Evolutionary conservation across 805 yeast genomes (phyloP), one percentile per base, ranked within the genome.

Genomic region (Pichia ethanolica): DNA sequence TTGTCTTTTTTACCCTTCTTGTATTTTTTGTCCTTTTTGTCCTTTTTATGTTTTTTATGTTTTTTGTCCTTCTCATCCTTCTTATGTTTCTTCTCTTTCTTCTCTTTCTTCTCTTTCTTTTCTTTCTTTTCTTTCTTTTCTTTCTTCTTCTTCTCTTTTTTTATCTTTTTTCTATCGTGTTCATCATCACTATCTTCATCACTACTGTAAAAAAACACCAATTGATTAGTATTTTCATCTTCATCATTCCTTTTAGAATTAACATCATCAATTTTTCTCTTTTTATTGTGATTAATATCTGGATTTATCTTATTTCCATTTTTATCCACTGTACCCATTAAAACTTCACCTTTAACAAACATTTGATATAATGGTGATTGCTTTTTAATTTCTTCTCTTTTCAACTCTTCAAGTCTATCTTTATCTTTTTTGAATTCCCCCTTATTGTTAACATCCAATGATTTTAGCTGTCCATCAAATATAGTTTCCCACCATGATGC

Each of bases 401-500:
- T 45, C 77, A 69, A 35, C 71, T 75, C 44, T 68, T 66, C 7
- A 73, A 78, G 2, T 72, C 73, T 40, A 69, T 70, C 41, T 70
- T 50, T 49, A 28, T 54, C 56, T 3, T 47, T 39, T 35, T 44
- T 37, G 47, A 44, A 32, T 13, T 49, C 48, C 0, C 25, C 26
- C 11, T 41, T 39, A 7, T 34, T 35, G 4, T 46, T 49, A 7
- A 64, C 61, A 50, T 86, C 89, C 45, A 93, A 64, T 8, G 80
- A 77, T 61, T 88, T 87, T 55, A 91, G 73, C 56, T 89, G 97
- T 1, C 97, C 97, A 66, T 91, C 97, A 69, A 93, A 93, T 42
- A 91, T 72, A 55, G 87, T 76, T 57, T 91, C 99, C 99, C 99
- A 91, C 99, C 99, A 91, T 42, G 88, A 84, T 55, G 87, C 96